Conservation (phyloP, 176 grass and related monocot species). For the Stipa capillata region DNA sequence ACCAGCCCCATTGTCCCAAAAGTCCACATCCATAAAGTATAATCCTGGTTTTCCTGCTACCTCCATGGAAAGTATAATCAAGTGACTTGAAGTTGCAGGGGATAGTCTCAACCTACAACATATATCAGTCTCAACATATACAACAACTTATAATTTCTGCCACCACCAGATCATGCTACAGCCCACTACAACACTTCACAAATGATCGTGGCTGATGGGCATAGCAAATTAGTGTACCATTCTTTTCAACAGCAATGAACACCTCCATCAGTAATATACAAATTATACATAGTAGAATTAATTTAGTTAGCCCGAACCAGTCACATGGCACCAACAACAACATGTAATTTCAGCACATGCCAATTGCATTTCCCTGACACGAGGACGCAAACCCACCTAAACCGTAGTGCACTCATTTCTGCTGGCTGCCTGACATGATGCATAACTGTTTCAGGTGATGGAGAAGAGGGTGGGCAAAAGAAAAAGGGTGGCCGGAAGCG, state of each 20-base stretch:
- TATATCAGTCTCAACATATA: not conserved
- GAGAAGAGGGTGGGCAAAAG: not conserved
- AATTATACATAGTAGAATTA: not conserved
- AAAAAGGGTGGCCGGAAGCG: not conserved
- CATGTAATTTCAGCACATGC: not conserved
- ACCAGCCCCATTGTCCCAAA: constrained; percentile 15
- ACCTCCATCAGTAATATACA: not conserved
- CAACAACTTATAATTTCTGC: no score
- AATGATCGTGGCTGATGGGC: not conserved
- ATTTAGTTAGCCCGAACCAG: not conserved
- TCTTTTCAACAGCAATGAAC: not conserved
- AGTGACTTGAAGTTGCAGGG: constrained; percentile 32
- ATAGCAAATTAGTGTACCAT: not conserved
- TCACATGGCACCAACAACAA: not conserved
- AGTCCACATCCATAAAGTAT: constrained; percentile 37
- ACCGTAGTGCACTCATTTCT: no score
- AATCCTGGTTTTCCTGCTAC: not conserved
- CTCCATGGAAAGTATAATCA: constrained; percentile 16
- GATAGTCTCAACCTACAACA: constrained; percentile 32
- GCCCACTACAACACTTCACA: not conserved
- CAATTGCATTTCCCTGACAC: not conserved
- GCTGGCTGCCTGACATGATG: no score
- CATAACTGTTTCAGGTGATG: not conserved
- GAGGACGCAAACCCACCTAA: no score
- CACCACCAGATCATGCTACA: not conserved